Evolutionary conservation across 441 rosid genomes (phyloP), one percentile per base, ranked within the genome.

Genomic region (Bocquillonia castaneifolia): DNA sequence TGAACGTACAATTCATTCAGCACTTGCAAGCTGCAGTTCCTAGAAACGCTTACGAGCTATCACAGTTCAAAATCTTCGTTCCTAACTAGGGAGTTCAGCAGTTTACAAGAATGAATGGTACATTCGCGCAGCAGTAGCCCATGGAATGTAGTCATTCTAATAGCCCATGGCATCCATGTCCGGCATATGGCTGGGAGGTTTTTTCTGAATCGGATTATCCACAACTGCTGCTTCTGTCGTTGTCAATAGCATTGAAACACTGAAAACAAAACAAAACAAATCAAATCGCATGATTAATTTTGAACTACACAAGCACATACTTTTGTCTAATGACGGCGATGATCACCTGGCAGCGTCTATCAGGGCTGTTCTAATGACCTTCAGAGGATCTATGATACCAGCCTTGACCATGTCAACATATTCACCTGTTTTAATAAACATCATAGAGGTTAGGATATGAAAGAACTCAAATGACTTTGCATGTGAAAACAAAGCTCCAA

Each of bases 311-410:
- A 10, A 18, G 61, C 26, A 61, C 22, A 52, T 32, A n/a, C n/a
- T 48, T 15, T 17, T 29, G 13, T 66, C 12, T 12, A 3, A 53
- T 8, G 28, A 52, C 22, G n/a, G 28, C 12, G 31, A 42, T 65
- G 15, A 60, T 84, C 74, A 90, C 98, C 97, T 93, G 62, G 95
- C 88, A 12, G 98, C 95, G 65, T 93, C 96, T n/a, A 82, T 76
- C 63, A 89, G 81, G 6, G 98, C 95, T 23, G 97, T 89, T 82
- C 92, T 89, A 40, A 89, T 70, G 37, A 93, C 97, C 79, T 93
- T 93, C 10, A 91, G 81, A 17, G 97, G 96, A 78, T 91, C 98
- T 23, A 93, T 74, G 74, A 91, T 93, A 78, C 95, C 98, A 26
- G 86, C 79, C 78, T 88, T 83, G 70, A 91, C 88, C 98, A 93